A percentile compares a stretch with the other conserved stretches of the same genome.
phyloP scores from a whole-genome alignment of 2,329 filamentous ascomycete species.

The Fusarium temperatum region DNA sequence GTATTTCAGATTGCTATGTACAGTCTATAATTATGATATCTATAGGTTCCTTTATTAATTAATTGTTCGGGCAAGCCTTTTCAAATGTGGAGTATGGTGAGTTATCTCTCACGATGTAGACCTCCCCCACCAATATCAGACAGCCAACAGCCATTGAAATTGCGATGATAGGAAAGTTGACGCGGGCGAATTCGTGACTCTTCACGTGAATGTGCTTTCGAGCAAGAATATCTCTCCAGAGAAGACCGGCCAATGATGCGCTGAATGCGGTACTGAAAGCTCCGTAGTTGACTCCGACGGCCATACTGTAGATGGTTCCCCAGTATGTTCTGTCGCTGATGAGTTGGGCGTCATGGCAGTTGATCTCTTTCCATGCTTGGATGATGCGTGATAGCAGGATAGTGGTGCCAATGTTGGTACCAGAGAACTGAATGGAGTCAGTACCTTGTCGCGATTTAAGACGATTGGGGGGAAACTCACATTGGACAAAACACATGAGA shows the following conservation, averaged over 20 bases:
- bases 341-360: conserved; percentile 54
- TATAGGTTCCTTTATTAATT: not conserved
- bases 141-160: conserved; percentile 73
- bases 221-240: conserved; percentile 76
- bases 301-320: conserved; percentile 79
- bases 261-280: conserved; percentile 79
- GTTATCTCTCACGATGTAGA: conserved; percentile 60
- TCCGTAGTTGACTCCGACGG: conserved; percentile 77
- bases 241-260: conserved; percentile 74
- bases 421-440: conserved; percentile 66
- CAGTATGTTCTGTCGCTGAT: conserved; percentile 75
- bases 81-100: conserved; percentile 18
- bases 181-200: conserved; percentile 71
- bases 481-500: conserved; percentile 76
- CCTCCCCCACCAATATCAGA: conserved; percentile 67
- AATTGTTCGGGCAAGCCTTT: not conserved
- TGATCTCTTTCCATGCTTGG: conserved; percentile 73
- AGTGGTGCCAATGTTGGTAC: conserved; percentile 80
- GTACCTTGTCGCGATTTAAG: not conserved
- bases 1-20: not conserved
- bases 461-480: conserved; percentile 56
- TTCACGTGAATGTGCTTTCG: conserved; percentile 74
- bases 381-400: conserved; percentile 77
- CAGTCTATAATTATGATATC: not conserved
- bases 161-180: conserved; percentile 76